Evolutionary conservation across 495 filamentous ascomycete genomes (phyloP).

Genomic region (Daldinia vernicosa): DNA sequence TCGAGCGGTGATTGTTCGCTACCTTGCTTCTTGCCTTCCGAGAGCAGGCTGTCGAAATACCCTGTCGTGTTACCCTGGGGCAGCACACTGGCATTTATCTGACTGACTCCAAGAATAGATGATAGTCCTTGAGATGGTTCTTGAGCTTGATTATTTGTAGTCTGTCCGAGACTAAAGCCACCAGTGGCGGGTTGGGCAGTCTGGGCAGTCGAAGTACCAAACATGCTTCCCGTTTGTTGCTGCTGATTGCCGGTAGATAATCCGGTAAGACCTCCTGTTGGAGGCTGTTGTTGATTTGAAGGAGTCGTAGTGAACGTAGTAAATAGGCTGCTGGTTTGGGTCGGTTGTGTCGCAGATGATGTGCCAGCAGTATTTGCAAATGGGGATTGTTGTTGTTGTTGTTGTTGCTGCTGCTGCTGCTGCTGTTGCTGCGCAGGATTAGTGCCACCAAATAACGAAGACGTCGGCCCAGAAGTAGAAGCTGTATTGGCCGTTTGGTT

Average conservation of each 20-base stretch:
- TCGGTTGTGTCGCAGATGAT: conserved; percentile 6
- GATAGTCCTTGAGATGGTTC: conserved; percentile 23
- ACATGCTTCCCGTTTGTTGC: conserved; percentile 35
- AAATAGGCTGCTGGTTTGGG: conserved; percentile 13
- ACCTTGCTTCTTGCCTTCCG: conserved; percentile 74
- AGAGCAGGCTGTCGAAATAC: conserved; percentile 88
- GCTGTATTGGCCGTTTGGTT: conserved; percentile 13
- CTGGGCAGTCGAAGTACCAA: conserved; percentile 23
- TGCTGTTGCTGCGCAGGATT: conserved; percentile 16
- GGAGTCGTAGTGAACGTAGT: neutral
- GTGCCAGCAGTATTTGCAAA: conserved; percentile 7
- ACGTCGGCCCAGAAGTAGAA: conserved; percentile 8
- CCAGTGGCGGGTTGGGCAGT: conserved; percentile 19
- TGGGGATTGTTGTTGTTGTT: conserved; percentile 14
- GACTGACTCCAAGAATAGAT: conserved; percentile 34
- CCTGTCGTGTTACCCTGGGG: conserved; percentile 59
- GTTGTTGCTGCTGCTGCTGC: conserved; percentile 8
- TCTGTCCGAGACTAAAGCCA: conserved; percentile 18
- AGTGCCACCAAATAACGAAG: conserved; percentile 15
- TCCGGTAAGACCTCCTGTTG: conserved; percentile 9
- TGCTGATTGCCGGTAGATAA: conserved; percentile 22
- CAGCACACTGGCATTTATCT: conserved; percentile 25
- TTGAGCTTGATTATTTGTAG: conserved; percentile 25
- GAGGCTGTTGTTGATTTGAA: conserved; percentile 25
- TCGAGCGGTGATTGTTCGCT: conserved; percentile 62